A percentile compares a stretch with the other conserved stretches of the same genome.
phyloP scores from a whole-genome alignment of 805 yeast species.

The Yarrowia keelungensis region DNA sequence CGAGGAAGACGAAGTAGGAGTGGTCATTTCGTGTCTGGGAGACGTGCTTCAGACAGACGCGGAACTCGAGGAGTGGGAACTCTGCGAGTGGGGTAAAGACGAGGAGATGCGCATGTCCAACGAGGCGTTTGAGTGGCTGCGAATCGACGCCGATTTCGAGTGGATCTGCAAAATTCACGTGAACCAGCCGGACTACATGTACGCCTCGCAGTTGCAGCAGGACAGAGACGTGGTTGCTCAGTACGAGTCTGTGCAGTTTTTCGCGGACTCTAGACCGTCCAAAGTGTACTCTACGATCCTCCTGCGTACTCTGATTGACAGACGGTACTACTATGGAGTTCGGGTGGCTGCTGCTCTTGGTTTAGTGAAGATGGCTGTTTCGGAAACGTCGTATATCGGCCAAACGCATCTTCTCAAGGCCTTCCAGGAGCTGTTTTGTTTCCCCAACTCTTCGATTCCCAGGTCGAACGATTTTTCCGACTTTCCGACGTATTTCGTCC shows the following conservation, averaged over 20 bases:
- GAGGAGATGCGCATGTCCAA: slow-evolving; percentile 71
- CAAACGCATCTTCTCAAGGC: slow-evolving; percentile 73
- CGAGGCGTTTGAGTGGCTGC: slow-evolving; percentile 96
- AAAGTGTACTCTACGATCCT: slow-evolving; percentile 75
- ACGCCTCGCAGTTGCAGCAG: slow-evolving; percentile 87
- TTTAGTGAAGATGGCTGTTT: slow-evolving; percentile 69
- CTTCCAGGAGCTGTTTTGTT: slow-evolving; percentile 75
- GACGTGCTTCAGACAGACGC: slow-evolving; percentile 68
- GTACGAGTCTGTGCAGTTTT: slow-evolving; percentile 76
- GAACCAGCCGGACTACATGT: slow-evolving; percentile 95
- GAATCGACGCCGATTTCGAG: slow-evolving; percentile 97
- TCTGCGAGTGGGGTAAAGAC: slow-evolving; percentile 71
- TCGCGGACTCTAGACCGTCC: slow-evolving; percentile 67
- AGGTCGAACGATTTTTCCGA: slow-evolving; percentile 80
- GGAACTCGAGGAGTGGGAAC: slow-evolving; percentile 74
- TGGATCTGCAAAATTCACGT: slow-evolving; percentile 88
- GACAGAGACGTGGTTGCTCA: slow-evolving; percentile 98
- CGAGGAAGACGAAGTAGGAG: slow-evolving; percentile 52
- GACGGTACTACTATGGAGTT: slow-evolving; percentile 85
- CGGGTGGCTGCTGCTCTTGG: slow-evolving; percentile 87
- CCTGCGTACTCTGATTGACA: slow-evolving; percentile 80
- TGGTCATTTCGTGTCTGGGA: slow-evolving; percentile 68
- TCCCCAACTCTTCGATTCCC: slow-evolving; percentile 69
- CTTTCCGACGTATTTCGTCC: slow-evolving; percentile 70
- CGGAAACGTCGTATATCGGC: slow-evolving; percentile 71